Percentiles rank a stretch among this genome's conserved stretches.
These are phyloP conservation scores for Physcomitrium patens DNA, from an alignment of 225 moss, liverwort and hornwort genomes.

Conservation along the genomic window DNA sequence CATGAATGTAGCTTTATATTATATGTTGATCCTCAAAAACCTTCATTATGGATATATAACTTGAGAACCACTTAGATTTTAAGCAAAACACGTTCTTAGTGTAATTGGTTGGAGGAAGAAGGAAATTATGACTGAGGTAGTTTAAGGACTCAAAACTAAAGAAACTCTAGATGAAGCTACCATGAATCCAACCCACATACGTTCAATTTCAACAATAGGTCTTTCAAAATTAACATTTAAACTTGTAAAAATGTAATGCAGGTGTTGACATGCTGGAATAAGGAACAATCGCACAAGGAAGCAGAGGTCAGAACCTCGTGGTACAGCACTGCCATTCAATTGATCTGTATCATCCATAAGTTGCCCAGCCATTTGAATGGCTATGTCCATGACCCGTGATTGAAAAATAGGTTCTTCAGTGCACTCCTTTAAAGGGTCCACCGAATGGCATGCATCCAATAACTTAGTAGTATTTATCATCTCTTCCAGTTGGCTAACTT, in stretches of 20 bases:
- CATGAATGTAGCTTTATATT: no score
- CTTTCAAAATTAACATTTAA: neutral
- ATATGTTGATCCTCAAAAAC: no score
- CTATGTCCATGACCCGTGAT: constrained; percentile 61
- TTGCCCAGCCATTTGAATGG: constrained; percentile 62
- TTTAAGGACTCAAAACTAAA: neutral
- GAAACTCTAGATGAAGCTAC: neutral
- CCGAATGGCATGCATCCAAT: constrained; percentile 69
- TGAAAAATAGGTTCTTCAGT: constrained; percentile 73
- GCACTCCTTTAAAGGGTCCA: constrained; percentile 87
- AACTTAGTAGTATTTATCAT: constrained; percentile 65
- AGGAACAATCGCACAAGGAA: constrained; percentile 8
- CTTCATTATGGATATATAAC: no score
- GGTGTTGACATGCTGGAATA: constrained; percentile 7
- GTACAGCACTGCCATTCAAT: constrained; percentile 39
- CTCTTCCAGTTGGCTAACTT: constrained; percentile 61
- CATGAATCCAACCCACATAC: neutral
- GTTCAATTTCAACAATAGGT: constrained; percentile 1
- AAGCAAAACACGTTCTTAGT: no score
- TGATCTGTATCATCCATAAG: constrained; percentile 44
- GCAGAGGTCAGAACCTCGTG: constrained; percentile 33
- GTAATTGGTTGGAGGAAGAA: neutral
- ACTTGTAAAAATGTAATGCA: neutral
- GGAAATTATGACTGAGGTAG: neutral
- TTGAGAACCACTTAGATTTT: no score